Evolutionary conservation across 2,329 filamentous ascomycete genomes (phyloP).

Genomic region (Thielaviopsis populi): DNA sequence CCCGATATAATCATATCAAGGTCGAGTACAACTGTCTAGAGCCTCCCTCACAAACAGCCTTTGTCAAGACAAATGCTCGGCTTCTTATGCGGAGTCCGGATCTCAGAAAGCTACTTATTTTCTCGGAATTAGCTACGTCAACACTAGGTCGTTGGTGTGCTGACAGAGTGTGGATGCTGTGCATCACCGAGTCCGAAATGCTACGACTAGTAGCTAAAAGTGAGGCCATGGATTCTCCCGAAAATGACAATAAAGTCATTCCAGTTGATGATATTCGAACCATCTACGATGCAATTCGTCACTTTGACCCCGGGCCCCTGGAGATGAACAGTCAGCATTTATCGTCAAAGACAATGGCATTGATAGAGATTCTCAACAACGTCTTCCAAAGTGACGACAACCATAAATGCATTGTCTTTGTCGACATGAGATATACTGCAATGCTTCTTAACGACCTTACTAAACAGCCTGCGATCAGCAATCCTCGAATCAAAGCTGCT

Average conservation of each 20-base stretch:
- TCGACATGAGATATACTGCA: conserved; percentile 63
- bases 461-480: conserved; percentile 35
- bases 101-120: conserved; percentile 44
- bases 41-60: conserved; percentile 43
- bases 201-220: conserved; percentile 45
- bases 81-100: conserved; percentile 28
- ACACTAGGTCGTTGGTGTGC: conserved; percentile 73
- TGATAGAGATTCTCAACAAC: conserved; percentile 44
- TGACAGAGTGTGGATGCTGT: conserved; percentile 64
- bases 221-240: neutral
- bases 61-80: conserved; percentile 43
- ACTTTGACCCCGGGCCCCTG: neutral
- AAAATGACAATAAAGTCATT: neutral
- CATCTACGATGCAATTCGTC: neutral
- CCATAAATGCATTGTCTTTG: conserved; percentile 74
- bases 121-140: conserved; percentile 43
- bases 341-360: conserved; percentile 56
- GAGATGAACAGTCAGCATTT: conserved; percentile 26
- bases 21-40: conserved; percentile 31
- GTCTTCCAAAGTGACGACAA: conserved; percentile 46
- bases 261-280: neutral
- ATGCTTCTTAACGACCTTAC: conserved; percentile 57
- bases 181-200: conserved; percentile 47
- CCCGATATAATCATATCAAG: conserved; percentile 36
- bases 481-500: conserved; percentile 43